Conservation (phyloP, 2,329 filamentous ascomycete genomes). For the Plectosphaerella sp. region DNA sequence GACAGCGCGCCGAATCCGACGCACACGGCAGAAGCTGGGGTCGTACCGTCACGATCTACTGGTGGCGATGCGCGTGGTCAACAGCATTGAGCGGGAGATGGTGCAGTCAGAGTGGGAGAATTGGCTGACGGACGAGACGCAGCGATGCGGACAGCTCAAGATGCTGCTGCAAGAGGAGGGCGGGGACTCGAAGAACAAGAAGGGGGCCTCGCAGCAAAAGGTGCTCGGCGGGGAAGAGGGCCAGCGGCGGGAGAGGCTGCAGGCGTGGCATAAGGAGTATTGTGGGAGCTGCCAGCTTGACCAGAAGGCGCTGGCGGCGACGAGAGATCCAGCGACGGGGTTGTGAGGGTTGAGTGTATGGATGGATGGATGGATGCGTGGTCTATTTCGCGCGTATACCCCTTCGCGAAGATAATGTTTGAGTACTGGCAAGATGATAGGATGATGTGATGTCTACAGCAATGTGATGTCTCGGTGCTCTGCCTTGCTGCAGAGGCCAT, state of each 20-base stretch:
- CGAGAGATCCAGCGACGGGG: slow-evolving; percentile 8
- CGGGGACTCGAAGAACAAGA: neutral
- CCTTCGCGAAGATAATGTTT: neutral
- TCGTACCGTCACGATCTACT: slow-evolving; percentile 84
- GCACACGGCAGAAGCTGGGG: slow-evolving; percentile 78
- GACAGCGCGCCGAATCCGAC: slow-evolving; percentile 62
- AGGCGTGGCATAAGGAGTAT: slow-evolving; percentile 47
- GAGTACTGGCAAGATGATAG: too few species aligned
- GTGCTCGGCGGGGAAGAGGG: slow-evolving; percentile 18
- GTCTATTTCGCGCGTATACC: neutral
- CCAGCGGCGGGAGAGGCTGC: slow-evolving; percentile 31
- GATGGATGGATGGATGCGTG: neutral
- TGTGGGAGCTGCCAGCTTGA: slow-evolving; percentile 53
- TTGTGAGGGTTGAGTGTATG: neutral
- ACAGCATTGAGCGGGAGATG: slow-evolving; percentile 83
- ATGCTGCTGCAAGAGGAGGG: slow-evolving; percentile 32
- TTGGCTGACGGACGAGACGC: slow-evolving; percentile 78
- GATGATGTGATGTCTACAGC: too few species aligned
- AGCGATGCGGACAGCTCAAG: slow-evolving; percentile 64
- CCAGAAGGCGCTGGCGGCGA: slow-evolving; percentile 22
- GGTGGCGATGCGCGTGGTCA: slow-evolving; percentile 85
- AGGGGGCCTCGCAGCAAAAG: slow-evolving; percentile 8
- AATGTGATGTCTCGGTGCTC: too few species aligned
- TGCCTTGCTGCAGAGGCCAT: too few species aligned
- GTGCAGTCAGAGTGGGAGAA: slow-evolving; percentile 87